A percentile compares a stretch with the other conserved stretches of the same genome.
Evolutionary conservation across 352 stramenopile species (phyloP).

Genomic region (Pythium vanterpoolii): DNA sequence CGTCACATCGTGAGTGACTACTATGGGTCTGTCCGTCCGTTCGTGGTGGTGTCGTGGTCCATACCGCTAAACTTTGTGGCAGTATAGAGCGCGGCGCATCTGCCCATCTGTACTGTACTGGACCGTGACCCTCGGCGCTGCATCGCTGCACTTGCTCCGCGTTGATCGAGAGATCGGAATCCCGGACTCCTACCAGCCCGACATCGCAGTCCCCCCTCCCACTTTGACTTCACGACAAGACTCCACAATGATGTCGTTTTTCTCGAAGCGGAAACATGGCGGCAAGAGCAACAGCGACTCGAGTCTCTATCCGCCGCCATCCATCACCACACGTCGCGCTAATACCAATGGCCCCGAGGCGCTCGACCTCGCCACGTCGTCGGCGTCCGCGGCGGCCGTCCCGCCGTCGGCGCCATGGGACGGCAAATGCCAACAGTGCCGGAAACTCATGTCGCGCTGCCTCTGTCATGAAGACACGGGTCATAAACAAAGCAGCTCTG

Average conservation of each 20-base stretch:
- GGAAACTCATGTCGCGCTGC: slow-evolving; percentile 30
- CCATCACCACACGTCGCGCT: background rate
- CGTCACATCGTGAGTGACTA: slow-evolving; percentile 4
- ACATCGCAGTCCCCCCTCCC: too few species aligned
- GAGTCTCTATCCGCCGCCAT: slow-evolving; percentile 18
- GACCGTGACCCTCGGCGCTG: too few species aligned
- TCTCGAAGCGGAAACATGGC: slow-evolving; percentile 23
- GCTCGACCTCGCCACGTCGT: slow-evolving; percentile 9
- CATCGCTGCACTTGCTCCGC: too few species aligned
- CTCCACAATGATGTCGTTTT: slow-evolving; percentile 20
- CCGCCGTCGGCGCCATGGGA: slow-evolving; percentile 15
- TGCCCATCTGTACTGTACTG: background rate
- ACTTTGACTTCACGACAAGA: background rate
- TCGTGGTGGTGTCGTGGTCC: background rate
- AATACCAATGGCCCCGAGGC: background rate
- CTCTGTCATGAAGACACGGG: slow-evolving; percentile 20
- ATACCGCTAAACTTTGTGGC: background rate
- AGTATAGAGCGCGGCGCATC: slow-evolving; percentile 3
- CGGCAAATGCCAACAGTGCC: slow-evolving; percentile 24
- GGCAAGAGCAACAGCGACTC: slow-evolving; percentile 25
- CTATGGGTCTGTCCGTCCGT: background rate
- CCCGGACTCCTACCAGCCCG: background rate
- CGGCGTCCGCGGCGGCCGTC: background rate
- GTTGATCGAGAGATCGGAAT: background rate
- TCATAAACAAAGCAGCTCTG: background rate